Evolutionary conservation across 805 yeast genomes (phyloP), one percentile per base, ranked within the genome.

Genomic region (Candida yuanshanica): DNA sequence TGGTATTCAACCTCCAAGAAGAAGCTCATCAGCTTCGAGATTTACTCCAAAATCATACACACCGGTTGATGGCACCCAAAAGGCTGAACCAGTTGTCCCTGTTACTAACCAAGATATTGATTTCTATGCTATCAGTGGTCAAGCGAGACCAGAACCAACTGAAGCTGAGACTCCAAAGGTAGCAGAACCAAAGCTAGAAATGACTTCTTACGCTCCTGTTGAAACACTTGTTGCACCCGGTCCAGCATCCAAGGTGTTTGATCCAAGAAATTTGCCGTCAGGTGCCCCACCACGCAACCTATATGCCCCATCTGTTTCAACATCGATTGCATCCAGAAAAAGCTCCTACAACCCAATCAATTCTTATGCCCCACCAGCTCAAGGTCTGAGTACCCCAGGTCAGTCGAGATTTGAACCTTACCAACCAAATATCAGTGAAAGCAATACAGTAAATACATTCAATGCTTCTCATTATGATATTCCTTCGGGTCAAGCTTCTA

Each of bases 31-130:
- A 12, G 32, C 38, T 13, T 24, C 18, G 13, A 41, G 42, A 35
- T 41, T 26, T 22, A n/a, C 37, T n/a, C 35, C 42, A 21, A 37
- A 33, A 17, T 31, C 41, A 20, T 38, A 39, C 26, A 42, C 42
- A 17, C 45, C 46, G 20, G 36, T 20, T 17, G 10, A 29, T 7
- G 10, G 12, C 3, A 29, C 10, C 26, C 20, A 33, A 13, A 16
- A 43, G 6, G 10, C 26, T n/a, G 4, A 39, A 7, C 31, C 32
- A 24, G 32, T 18, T 10, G 33, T 37, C 8, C 44, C 48, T 14
- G n/a, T 24, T n/a, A 38, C 41, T n/a, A 17, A 38, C 17, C 46
- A 37, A n/a, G 54, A 48, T 31, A 31, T 50, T 29, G 54, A 50
- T 38, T 48, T 47, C 33, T 43, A 39, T 18, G 37, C 51, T 9